Evolutionary conservation across 208 protist genomes (phyloP), one percentile per base, ranked within the genome.

Genomic region (Wallacemonas sp.): DNA sequence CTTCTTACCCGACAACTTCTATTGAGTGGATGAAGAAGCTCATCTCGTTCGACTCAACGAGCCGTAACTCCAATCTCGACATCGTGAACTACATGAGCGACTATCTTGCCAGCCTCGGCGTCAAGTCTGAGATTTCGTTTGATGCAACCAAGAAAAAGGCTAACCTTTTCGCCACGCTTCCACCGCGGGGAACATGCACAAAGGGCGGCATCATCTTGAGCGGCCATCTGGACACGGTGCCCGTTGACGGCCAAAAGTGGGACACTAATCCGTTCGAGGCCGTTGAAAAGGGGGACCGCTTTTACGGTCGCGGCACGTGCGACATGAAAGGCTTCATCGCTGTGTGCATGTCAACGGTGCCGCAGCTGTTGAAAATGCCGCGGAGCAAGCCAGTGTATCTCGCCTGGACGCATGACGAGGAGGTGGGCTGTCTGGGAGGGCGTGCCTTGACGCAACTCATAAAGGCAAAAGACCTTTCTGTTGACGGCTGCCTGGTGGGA

Each of bases 261-360:
- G 61, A 81, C 57, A 80, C 50, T 15, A 68, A 84, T 37, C 71
- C 79, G 10, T 81, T 83, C 24, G 65, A 65, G 37, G 39, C 78
- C 5, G 71, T 68, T 5, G 63, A 68, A 19, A 71, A 71, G n/a
- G 71, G 61, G 1, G 73, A 68, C 13, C 48, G 50, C 19, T 68
- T 78, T 30, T 87, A 78, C 59, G 73, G 76, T n/a, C 63, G 81
- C 24, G 74, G 81, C 45, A 82, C 80, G 24, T 81, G 73, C 46
- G 78, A 88, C 46, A 81, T 81, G 74, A 91, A 84, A 63, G 75
- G 73, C 12, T 84, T 85, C 46, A 74, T 84, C 36, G 75, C 74
- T 0, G 81, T 83, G 15, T 74, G 73, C 46, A 83, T 87, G 74
- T 79, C 69, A 0, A 69, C 83, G 15, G 74, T 74, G 13, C 76